A percentile compares a stretch with the other conserved stretches of the same genome.
Evolutionary conservation across 768 basidiomycete genomes (phyloP).

Genomic region (Lentinula lateritia): DNA sequence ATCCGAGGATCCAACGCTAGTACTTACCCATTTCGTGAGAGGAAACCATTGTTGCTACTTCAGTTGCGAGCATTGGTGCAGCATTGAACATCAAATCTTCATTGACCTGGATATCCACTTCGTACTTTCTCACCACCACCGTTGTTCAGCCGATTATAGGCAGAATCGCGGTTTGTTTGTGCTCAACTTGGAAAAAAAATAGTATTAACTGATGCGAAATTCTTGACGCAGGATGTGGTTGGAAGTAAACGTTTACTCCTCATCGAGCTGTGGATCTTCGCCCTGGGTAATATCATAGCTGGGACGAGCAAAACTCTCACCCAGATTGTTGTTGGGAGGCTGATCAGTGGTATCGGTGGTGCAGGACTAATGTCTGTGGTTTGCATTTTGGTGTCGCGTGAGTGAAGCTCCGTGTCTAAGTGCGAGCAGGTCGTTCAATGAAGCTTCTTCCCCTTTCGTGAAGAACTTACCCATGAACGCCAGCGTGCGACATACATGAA

Average conservation of each 20-base stretch:
- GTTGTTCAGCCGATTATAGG: conserved; percentile 20
- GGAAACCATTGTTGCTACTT: conserved; percentile 21
- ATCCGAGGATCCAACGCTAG: neutral
- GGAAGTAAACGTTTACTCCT: conserved; percentile 18
- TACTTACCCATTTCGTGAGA: conserved; percentile 8
- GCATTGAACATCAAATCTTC: conserved; percentile 19
- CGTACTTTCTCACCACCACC: conserved; percentile 20
- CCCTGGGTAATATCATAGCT: conserved; percentile 20
- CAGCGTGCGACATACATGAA: conserved; percentile 23
- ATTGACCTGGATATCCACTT: conserved; percentile 20
- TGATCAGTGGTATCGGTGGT: conserved; percentile 20
- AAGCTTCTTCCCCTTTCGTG: neutral
- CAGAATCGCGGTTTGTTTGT: conserved; percentile 15
- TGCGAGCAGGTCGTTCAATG: neutral
- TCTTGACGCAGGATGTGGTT: conserved; percentile 16
- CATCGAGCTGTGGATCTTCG: conserved; percentile 20
- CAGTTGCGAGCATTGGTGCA: conserved; percentile 17
- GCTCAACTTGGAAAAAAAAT: too few relatives aligned
- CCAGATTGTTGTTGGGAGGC: conserved; percentile 20
- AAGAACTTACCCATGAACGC: conserved; percentile 21
- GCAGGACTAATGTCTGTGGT: conserved; percentile 19
- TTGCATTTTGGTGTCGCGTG: conserved; percentile 18
- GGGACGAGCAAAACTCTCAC: conserved; percentile 16
- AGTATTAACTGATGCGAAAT: too few relatives aligned
- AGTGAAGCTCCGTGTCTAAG: conserved; percentile 3